Conservation (phyloP, 495 filamentous ascomycete genomes). For the Aspergillus sclerotiicarbonarius region DNA sequence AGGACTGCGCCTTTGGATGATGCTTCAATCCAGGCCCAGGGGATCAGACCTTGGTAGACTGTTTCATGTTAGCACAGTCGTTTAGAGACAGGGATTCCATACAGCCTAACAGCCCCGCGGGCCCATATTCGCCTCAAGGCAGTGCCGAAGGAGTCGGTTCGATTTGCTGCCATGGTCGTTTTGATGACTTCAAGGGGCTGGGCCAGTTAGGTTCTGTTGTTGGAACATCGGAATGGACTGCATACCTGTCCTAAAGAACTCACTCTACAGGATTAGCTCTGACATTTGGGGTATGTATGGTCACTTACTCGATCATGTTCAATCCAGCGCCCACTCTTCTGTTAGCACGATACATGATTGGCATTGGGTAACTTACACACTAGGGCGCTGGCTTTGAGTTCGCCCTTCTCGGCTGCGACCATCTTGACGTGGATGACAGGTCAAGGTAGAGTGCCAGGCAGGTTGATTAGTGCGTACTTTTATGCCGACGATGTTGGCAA, state of each 20-base stretch:
- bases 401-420: no score
- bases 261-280: conserved; percentile 52
- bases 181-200: conserved; percentile 97
- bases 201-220: not conserved
- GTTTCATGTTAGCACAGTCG: no score
- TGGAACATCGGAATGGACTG: not conserved
- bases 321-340: conserved; percentile 93
- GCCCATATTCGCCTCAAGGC: conserved; percentile 86
- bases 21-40: conserved; percentile 99
- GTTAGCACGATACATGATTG: no score
- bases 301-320: conserved; percentile 91
- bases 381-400: no score
- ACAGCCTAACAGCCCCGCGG: conserved; percentile 95
- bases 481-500: no score
- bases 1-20: conserved; percentile 99
- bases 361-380: no score
- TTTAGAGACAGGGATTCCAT: conserved; percentile 21
- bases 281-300: conserved; percentile 1
- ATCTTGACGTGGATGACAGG: no score
- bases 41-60: conserved; percentile 99
- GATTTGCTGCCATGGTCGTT: conserved; percentile 98
- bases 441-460: no score
- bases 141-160: conserved; percentile 78
- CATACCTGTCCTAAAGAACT: conserved; percentile 79
- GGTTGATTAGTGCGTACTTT: no score